Evolutionary conservation across 78 protist genomes (phyloP), one percentile per base, ranked within the genome.

Genomic region (Cavenderia fasciculata): DNA sequence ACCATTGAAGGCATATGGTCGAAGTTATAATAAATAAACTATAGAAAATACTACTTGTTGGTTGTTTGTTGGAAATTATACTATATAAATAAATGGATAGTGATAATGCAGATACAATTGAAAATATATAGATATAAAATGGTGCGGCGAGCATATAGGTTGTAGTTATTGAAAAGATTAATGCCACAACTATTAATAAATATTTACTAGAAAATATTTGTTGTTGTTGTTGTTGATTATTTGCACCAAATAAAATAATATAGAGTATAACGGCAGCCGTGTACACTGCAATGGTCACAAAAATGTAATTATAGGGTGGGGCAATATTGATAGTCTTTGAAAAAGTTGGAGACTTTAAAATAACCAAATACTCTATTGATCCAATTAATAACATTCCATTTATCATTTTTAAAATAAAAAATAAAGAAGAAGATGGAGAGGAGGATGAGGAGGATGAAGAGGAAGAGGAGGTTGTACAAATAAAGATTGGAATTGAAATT

Each of bases 271-370:
- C 38, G 3, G 77, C 73, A 2, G 40, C 34, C 25, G 88, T 38
- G 23, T 79, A 79, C 29, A 79, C 14, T 4, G 38, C 76, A 14
- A 66, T 3, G 36, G 76, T 63, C 6, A 79, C 65, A 23, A 62
- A 40, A 2, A 52, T 12, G 7, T n/a, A 18, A 27, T 40, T 34
- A 11, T 38, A 27, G 52, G 44, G 23, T 33, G 76, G 38, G 33
- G 41, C 29, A 19, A 79, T 21, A 25, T 62, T 31, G 14, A 79
- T 10, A 41, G 51, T 2, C 11, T 36, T 12, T 40, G 62, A 79
- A 38, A 79, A 79, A 6, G 72, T 75, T 23, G 52, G 44, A n/a
- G 86, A 75, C 27, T 79, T 44, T 29, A 40, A 36, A 0, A 79
- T 25, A 11, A 79, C 76, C 7, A 74, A 34, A 52, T 79, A 79